phyloP scores from a whole-genome alignment of 2,329 filamentous ascomycete species.

The Cyclaneusma minus region DNA sequence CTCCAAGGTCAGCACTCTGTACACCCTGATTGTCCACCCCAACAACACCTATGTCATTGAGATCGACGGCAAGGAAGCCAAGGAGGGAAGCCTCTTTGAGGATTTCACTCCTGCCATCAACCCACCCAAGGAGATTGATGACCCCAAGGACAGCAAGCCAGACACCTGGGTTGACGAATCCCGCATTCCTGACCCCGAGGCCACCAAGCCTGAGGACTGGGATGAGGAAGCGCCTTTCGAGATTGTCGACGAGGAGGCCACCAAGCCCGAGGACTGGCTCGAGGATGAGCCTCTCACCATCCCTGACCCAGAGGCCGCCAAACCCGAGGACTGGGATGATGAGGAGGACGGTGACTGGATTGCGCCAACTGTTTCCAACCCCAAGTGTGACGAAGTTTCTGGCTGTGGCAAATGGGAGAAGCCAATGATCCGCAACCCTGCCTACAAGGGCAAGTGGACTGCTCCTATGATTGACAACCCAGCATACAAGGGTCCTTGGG shows the following conservation, averaged over 20 bases:
- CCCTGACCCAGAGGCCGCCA: slow-evolving; percentile 85
- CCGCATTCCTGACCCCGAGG: slow-evolving; percentile 81
- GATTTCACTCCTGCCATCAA: slow-evolving; percentile 92
- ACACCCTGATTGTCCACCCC: slow-evolving; percentile 90
- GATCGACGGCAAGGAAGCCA: slow-evolving; percentile 78
- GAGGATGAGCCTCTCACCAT: slow-evolving; percentile 72
- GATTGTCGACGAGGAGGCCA: slow-evolving; percentile 85
- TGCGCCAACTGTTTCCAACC: slow-evolving; percentile 78
- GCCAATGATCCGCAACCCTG: slow-evolving; percentile 87
- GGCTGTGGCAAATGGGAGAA: slow-evolving; percentile 88
- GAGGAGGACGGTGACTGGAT: slow-evolving; percentile 99
- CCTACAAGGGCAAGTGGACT: slow-evolving; percentile 98
- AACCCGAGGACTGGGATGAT: slow-evolving; percentile 98
- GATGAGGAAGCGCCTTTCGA: slow-evolving; percentile 96
- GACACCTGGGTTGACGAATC: slow-evolving; percentile 90
- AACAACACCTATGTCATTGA: slow-evolving; percentile 92
- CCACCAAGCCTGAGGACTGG: slow-evolving; percentile 96
- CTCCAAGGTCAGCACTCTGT: slow-evolving; percentile 82
- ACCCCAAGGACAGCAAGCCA: slow-evolving; percentile 85
- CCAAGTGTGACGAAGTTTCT: slow-evolving; percentile 85
- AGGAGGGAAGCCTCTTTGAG: slow-evolving; percentile 82
- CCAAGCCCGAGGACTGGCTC: slow-evolving; percentile 90
- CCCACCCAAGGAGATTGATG: slow-evolving; percentile 87
- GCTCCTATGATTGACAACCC: slow-evolving; percentile 93
- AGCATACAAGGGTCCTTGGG: slow-evolving; percentile 92